Conservation (phyloP, 2,329 filamentous ascomycete genomes). For the Sclerotinia borealis region DNA sequence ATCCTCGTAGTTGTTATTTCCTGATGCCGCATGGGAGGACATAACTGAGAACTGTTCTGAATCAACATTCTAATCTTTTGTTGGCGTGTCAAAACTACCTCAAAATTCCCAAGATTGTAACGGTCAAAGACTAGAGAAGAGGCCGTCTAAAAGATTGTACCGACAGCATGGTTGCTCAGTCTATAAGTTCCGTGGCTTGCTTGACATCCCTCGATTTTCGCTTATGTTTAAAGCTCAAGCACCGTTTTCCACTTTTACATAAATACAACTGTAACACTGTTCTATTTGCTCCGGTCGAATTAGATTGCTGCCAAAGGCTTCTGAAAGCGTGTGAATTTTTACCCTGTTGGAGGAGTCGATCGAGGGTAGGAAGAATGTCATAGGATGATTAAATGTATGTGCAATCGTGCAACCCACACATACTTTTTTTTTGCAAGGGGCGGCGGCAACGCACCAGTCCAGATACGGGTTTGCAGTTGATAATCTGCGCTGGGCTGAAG, state of each 20-base stretch:
- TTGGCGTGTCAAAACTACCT: not conserved
- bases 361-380: not conserved
- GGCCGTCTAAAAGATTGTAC: not conserved
- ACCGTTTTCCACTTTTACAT: slow-evolving; percentile 3
- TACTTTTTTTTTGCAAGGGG: not conserved
- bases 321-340: not conserved
- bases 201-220: slow-evolving; percentile 3
- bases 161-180: slow-evolving; percentile 8
- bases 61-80: slow-evolving; percentile 7
- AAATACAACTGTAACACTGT: not conserved
- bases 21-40: not conserved
- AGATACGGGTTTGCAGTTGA: not conserved
- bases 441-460: not conserved
- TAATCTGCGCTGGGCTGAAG: slow-evolving; percentile 1
- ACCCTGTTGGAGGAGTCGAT: not conserved
- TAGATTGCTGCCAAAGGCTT: not conserved
- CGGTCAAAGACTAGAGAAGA: not conserved
- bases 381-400: not conserved
- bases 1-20: not conserved
- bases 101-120: not conserved
- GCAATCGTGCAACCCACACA: not conserved
- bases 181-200: slow-evolving; percentile 4
- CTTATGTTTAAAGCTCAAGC: not conserved
- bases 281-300: not conserved
- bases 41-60: slow-evolving; percentile 8